Base-by-base conservation (phyloP, 2,329 filamentous ascomycete genomes). In the Rutstroemia sydowiana region DNA sequence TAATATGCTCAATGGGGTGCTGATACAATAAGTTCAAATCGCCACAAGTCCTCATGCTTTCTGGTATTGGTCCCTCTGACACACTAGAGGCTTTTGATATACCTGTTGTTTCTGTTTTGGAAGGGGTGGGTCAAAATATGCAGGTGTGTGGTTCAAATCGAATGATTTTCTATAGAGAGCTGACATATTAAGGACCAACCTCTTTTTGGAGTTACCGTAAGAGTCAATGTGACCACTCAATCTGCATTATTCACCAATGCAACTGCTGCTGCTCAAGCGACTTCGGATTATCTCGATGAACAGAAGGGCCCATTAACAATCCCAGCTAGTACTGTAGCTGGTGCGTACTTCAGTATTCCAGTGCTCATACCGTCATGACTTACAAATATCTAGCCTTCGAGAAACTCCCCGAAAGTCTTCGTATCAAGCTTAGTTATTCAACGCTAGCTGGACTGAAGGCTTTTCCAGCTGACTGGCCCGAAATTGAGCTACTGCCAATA, bases 61-160 rank as follows among this genome's bases (percentile, higher is more conserved):
- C 70, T 48, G 75, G 75, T 11, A 67, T 79, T 26, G 75, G 75
- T 0, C 69, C 72, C 1, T 64, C 63, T 1, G 61, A 65, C 1
- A 69, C 73, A 26, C 67, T 80, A 2, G 48, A 68, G 9, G 60
- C 65, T 16, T 68, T 73, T 47, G 62, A 70, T 16, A 79, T 79
- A 32, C 61, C 68, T 0, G 58, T 76, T 1, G 54, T 78, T 1
- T 67, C 68, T 3, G 69, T 75, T 39, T 68, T 74, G 1, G 70
- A 71, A 0, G 75, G 75, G 1, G 76, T 79, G 1, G 77, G 75
- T 3, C 67, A 76, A 57, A 73, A 75, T 52, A 66, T 79, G 55
- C 67, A 68, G 53, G 75, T 32, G 31, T 31, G 42, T 45, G 31
- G 32, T 11, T 11, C 18, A 16, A 18, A 31, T 14, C 13, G 11